Evolutionary conservation across 495 filamentous ascomycete species (phyloP), one percentile per base, ranked within the genome.

Genomic region (Clavariopsis aquatica): DNA sequence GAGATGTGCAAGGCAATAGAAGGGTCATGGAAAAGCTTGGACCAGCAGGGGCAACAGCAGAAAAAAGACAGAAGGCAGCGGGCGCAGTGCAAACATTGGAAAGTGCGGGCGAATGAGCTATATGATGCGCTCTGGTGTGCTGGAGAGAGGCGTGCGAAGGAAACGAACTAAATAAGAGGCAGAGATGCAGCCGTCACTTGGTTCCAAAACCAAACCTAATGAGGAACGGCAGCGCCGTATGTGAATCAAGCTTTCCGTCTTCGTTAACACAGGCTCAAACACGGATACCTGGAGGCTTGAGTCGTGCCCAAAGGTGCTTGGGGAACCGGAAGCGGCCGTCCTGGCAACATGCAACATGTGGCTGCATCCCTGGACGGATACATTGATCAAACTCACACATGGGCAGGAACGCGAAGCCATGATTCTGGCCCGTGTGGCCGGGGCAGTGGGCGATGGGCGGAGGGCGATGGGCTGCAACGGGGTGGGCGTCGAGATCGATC

Each of bases 141-240:
- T 26, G n/a, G n/a, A 43, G 38, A 43, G 10, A 53, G 52, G 43
- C 62, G 55, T 65, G 47, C 56, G 62, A 52, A 41, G 19, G 31
- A 52, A 47, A 60, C n/a, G 56, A 13, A 49, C 51, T 58, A 65
- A 68, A 57, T 55, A 62, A 58, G 46, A 47, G 22, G 29, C 22
- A 62, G 27, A 62, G 27, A 46, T 60, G 45, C 62, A 41, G 43
- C 53, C 49, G 31, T 65, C 61, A 58, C 66, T 56, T 66, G 61
- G 56, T 61, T 51, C 52, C 62, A n/a, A 45, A 24, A 9, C 47
- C 26, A 38, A 20, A 34, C 60, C 52, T 17, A 60, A 55, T 31
- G 43, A 55, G 49, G 62, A 64, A 57, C 53, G 66, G 66, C 55
- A 69, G 49, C 54, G 46, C 24, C 49, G 60, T 60, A 60, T 36